Percentiles rank a stretch among this genome's conserved stretches.
Evolutionary conservation across 768 basidiomycete genomes (phyloP).

Genomic region (Mycena belliarum): DNA sequence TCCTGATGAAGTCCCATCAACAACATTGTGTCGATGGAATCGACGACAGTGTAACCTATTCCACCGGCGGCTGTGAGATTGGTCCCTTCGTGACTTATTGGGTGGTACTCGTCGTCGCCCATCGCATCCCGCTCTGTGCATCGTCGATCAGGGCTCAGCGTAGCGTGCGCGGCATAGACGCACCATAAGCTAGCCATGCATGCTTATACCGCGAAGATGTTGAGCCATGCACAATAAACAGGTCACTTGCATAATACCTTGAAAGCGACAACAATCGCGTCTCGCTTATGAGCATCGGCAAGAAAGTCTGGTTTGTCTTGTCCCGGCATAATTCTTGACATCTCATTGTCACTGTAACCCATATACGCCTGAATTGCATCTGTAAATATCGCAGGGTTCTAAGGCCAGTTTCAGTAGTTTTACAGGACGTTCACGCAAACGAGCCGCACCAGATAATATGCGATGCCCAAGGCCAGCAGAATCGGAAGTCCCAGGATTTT

Average conservation of each 20-base stretch:
- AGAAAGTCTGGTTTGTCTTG: slow-evolving; percentile 22
- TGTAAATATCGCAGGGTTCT: slow-evolving; percentile 18
- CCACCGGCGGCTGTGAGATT: slow-evolving; percentile 81
- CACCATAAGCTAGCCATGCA: slow-evolving; percentile 86
- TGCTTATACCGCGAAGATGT: slow-evolving; percentile 48
- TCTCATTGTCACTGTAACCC: slow-evolving; percentile 10
- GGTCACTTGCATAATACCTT: slow-evolving; percentile 47
- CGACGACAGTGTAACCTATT: slow-evolving; percentile 87
- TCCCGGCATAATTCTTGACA: not conserved
- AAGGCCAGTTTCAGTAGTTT: not conserved
- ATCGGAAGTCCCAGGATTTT: slow-evolving; percentile 4
- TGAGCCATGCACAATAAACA: not conserved
- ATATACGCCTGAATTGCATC: slow-evolving; percentile 15
- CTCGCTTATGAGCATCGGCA: slow-evolving; percentile 63
- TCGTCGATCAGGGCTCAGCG: slow-evolving; percentile 10
- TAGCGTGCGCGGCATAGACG: slow-evolving; percentile 17
- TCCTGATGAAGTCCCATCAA: slow-evolving; percentile 84
- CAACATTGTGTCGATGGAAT: slow-evolving; percentile 85
- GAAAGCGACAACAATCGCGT: slow-evolving; percentile 79
- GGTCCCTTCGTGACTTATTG: slow-evolving; percentile 68
- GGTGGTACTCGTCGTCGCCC: slow-evolving; percentile 92
- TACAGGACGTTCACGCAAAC: not conserved
- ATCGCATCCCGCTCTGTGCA: slow-evolving; percentile 80
- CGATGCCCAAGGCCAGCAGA: slow-evolving; percentile 2
- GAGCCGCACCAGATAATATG: slow-evolving; percentile 10